These are phyloP conservation scores for Aureobasidium sp. DNA, from an alignment of 2,329 filamentous ascomycete species.

Conservation along the genomic window DNA sequence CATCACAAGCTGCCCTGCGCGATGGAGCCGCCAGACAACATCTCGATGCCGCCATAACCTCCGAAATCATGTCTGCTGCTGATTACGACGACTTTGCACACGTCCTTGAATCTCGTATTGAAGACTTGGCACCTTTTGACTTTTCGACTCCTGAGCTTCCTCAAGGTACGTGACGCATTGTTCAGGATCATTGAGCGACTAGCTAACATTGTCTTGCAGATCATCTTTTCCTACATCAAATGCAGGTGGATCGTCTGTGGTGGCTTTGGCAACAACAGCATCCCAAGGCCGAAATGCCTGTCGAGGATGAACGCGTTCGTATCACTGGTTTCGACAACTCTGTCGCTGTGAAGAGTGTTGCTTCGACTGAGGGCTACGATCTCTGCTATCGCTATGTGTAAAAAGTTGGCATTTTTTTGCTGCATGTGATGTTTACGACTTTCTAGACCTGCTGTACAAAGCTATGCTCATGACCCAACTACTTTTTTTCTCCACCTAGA, in stretches of 20 bases:
- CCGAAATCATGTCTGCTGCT: constrained; percentile 13
- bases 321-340: constrained; percentile 19
- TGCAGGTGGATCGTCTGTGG: constrained; percentile 19
- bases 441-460: neutral
- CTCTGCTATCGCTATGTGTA: constrained; percentile 23
- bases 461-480: neutral
- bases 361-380: constrained; percentile 20
- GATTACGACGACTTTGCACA: constrained; percentile 25
- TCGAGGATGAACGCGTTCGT: constrained; percentile 21
- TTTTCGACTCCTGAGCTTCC: constrained; percentile 21
- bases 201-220: constrained; percentile 17
- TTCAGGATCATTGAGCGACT: neutral
- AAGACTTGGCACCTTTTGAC: constrained; percentile 20
- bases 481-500: too few relatives aligned
- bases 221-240: constrained; percentile 19
- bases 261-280: constrained; percentile 21
- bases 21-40: constrained; percentile 17
- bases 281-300: constrained; percentile 19
- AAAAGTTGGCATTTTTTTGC: neutral
- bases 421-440: neutral
- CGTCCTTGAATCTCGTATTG: constrained; percentile 18
- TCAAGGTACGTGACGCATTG: constrained; percentile 20
- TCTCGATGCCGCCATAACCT: neutral
- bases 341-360: constrained; percentile 21
- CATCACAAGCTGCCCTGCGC: constrained; percentile 18